Base-by-base conservation (phyloP, 345 rosid genomes). In the Atalantia buxifolia region DNA sequence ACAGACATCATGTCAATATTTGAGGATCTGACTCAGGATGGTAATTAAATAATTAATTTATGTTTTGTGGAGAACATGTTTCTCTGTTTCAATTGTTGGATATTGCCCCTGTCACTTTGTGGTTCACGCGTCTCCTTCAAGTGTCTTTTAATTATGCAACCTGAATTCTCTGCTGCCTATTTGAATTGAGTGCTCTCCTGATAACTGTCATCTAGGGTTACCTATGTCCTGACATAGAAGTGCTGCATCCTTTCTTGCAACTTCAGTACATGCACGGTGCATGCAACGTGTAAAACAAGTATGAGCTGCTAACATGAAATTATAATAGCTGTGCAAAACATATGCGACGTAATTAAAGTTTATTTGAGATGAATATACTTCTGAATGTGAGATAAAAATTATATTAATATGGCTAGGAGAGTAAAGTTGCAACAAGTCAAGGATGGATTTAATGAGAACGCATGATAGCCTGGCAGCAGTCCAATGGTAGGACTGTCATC, bases 21-120 rank as follows among this genome's bases (percentile, higher is more conserved):
- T 81, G 97, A 95, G 70, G 97, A 95, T 81, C 91, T 95, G 76
- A 95, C 98, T 22, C 99, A 93, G 60, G 99, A 95, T 90, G 98
- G 99, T 95, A 91, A 65, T 79, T 45, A 57, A 70, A 66, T 53
- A 79, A 62, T 42, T 60, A 69, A 42, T 71, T 13, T 71, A 9
- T 62, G 30, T 74, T 77, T 53, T 65, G 53, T 63, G 7, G n/a
- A 66, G 4, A 27, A 7, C 71, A 35, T 66, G 21, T 30, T 66
- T 74, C 18, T 76, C 16, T 35, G 12, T 30, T 73, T 77, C 57
- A 35, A 53, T 36, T 48, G 71, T 59, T 59, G 60, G 42, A 40
- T 69, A 12, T 33, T 14, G 64, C 7, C 50, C 31, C 19, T 33
- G 14, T 70, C 62, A 69, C 65, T 50, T 75, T 63, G 35, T 57